phyloP scores from a whole-genome alignment of 352 stramenopile species.

The Saprolegnia diclina region DNA sequence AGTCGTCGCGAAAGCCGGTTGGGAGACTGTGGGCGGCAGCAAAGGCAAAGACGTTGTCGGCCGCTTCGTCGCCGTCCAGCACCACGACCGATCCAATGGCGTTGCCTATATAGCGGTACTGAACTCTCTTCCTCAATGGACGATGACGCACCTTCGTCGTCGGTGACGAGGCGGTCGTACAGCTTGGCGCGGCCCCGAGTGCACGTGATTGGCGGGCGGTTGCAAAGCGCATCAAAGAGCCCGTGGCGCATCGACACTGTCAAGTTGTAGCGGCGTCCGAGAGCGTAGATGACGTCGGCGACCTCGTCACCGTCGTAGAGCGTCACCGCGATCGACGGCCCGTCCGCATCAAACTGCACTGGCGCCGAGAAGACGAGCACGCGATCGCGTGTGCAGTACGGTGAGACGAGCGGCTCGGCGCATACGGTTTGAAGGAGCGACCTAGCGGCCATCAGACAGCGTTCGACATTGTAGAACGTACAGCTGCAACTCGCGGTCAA shows the following conservation, averaged over 20 bases:
- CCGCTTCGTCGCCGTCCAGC: conserved; percentile 66
- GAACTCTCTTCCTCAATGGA: background rate
- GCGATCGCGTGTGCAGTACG: conserved; percentile 37
- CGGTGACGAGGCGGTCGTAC: conserved; percentile 39
- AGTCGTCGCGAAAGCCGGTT: conserved; percentile 31
- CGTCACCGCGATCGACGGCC: conserved; percentile 37
- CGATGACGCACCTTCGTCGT: conserved; percentile 9
- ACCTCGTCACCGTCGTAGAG: conserved; percentile 59
- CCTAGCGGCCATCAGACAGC: background rate
- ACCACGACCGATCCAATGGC: conserved; percentile 46
- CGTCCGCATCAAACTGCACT: conserved; percentile 44
- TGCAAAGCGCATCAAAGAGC: conserved; percentile 56
- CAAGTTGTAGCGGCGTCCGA: conserved; percentile 47
- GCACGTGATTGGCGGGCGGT: conserved; percentile 46
- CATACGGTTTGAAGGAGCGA: conserved; percentile 45
- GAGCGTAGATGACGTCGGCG: conserved; percentile 55
- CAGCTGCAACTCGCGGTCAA: conserved; percentile 27
- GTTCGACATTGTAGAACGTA: background rate
- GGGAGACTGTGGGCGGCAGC: conserved; percentile 46
- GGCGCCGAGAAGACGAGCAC: conserved; percentile 50
- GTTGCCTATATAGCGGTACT: conserved; percentile 10
- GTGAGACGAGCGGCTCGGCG: conserved; percentile 40
- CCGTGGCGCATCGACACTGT: conserved; percentile 39
- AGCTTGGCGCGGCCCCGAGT: conserved; percentile 54
- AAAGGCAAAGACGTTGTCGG: conserved; percentile 65